phyloP scores from a whole-genome alignment of 1,139 yeast genomes.

The Geotrichum phurueaensis region DNA sequence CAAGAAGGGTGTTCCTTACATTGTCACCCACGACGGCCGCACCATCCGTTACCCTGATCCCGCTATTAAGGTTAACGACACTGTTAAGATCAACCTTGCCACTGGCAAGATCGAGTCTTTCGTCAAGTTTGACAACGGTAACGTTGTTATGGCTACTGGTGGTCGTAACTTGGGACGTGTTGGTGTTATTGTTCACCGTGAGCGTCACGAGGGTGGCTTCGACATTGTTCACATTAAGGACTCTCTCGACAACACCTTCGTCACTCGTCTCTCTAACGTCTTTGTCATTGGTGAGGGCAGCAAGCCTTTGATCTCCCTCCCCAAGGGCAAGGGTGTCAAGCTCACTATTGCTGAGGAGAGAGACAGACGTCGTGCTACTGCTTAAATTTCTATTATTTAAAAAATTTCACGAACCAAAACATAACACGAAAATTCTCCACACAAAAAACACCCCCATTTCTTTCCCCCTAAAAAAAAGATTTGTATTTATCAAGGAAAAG shows the following conservation, averaged over 20 bases:
- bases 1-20: conserved; percentile 96
- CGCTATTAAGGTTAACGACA: conserved; percentile 89
- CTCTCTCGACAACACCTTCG: conserved; percentile 93
- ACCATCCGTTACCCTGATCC: conserved; percentile 99
- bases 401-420: background rate
- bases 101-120: conserved; percentile 89
- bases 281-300: conserved; percentile 97
- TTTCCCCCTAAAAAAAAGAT: background rate
- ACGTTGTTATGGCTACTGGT: conserved; percentile 95
- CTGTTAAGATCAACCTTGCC: conserved; percentile 93
- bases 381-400: conserved; percentile 6
- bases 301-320: conserved; percentile 94
- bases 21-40: conserved; percentile 99
- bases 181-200: conserved; percentile 97
- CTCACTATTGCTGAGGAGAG: conserved; percentile 97
- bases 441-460: background rate
- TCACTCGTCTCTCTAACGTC: conserved; percentile 95
- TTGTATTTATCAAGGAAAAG: conserved; percentile 1
- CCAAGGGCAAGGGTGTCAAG: conserved; percentile 99
- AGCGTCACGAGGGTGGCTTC: conserved; percentile 99
- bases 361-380: conserved; percentile 66
- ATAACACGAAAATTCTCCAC: background rate
- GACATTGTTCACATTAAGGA: conserved; percentile 98
- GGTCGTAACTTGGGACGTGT: conserved; percentile 99
- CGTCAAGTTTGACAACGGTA: conserved; percentile 94